phyloP scores from a whole-genome alignment of 2,329 filamentous ascomycete genomes.

The Neoarthrinium moseri region DNA sequence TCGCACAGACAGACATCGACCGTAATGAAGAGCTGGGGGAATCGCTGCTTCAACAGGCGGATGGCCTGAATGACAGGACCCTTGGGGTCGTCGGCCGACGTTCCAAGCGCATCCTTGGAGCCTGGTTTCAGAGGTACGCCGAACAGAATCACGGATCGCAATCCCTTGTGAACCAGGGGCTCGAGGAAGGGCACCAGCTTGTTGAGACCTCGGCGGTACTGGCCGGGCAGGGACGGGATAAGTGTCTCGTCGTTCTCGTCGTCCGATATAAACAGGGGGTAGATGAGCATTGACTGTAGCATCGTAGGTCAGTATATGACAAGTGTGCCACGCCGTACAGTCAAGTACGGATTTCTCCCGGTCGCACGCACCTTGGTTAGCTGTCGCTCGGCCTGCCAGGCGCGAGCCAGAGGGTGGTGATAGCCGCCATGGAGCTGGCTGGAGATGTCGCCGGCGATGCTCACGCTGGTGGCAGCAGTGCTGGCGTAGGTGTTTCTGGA shows the following conservation, averaged over 20 bases:
- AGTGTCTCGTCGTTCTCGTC: slow-evolving; percentile 87
- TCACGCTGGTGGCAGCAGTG: slow-evolving; percentile 66
- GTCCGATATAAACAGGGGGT: slow-evolving; percentile 94
- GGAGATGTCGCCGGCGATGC: slow-evolving; percentile 72
- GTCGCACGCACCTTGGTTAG: slow-evolving; percentile 73
- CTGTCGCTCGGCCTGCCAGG: slow-evolving; percentile 83
- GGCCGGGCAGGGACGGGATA: slow-evolving; percentile 88
- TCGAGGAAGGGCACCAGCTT: slow-evolving; percentile 80
- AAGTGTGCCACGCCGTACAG: neutral
- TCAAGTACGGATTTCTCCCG: no score
- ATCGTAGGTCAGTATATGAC: neutral
- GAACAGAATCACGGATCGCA: slow-evolving; percentile 92
- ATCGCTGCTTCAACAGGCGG: slow-evolving; percentile 76
- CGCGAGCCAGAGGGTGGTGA: slow-evolving; percentile 73
- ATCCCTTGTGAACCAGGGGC: slow-evolving; percentile 83
- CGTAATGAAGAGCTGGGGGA: slow-evolving; percentile 88
- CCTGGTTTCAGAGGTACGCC: slow-evolving; percentile 82
- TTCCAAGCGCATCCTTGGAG: slow-evolving; percentile 88
- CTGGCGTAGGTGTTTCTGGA: slow-evolving; percentile 65
- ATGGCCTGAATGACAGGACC: slow-evolving; percentile 90
- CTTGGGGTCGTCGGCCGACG: slow-evolving; percentile 85
- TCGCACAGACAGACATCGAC: slow-evolving; percentile 97
- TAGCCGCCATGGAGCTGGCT: slow-evolving; percentile 84
- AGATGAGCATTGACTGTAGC: slow-evolving; percentile 91
- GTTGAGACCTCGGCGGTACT: slow-evolving; percentile 85